Evolutionary conservation across 108 stramenopile genomes (phyloP).

Genomic region (Cyclotella cryptica): DNA sequence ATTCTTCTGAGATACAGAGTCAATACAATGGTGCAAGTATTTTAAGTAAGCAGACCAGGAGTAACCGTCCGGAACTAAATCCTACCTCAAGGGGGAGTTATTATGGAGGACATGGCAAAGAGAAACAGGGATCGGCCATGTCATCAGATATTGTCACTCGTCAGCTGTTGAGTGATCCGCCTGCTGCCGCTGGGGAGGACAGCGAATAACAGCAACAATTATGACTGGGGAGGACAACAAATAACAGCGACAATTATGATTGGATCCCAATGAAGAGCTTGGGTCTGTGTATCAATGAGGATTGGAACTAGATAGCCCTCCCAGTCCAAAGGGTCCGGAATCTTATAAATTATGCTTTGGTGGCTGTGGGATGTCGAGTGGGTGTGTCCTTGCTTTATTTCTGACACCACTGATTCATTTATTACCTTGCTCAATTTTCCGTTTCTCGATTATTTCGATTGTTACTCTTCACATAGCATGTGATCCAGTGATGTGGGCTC

Average conservation of each 20-base stretch:
- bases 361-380: conserved; percentile 35
- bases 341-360: conserved; percentile 52
- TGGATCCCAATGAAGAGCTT: conserved; percentile 38
- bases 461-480: conserved; percentile 5
- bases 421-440: neutral
- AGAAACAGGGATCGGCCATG: neutral
- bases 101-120: neutral
- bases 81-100: neutral
- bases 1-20: neutral
- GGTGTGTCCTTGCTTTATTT: neutral
- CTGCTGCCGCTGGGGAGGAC: neutral
- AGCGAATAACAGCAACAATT: no score
- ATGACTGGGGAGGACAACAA: conserved; percentile 17
- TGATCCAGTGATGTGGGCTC: conserved; percentile 61
- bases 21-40: neutral
- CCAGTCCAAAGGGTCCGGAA: conserved; percentile 50
- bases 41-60: neutral
- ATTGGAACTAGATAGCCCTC: conserved; percentile 47
- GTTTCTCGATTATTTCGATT: neutral
- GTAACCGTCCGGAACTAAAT: conserved; percentile 20
- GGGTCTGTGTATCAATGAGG: conserved; percentile 36
- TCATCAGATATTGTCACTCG: neutral
- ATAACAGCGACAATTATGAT: conserved; percentile 6
- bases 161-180: conserved; percentile 1
- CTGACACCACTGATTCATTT: neutral